Conservation (phyloP, 2,329 filamentous ascomycete species). For the Fusarium sp. region DNA sequence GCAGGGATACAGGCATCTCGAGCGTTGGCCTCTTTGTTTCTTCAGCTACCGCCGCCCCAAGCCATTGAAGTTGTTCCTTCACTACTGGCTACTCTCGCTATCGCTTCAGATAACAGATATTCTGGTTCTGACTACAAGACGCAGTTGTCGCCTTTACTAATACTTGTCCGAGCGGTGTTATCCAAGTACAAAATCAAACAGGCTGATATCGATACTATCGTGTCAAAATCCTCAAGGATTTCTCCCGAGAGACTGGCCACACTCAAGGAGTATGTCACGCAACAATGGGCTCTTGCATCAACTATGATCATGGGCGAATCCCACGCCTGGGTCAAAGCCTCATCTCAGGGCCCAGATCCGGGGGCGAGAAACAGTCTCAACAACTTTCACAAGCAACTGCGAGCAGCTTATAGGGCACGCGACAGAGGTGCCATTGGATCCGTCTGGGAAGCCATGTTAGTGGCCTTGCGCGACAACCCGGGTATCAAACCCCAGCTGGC, state of each 20-base stretch:
- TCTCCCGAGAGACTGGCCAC: constrained; percentile 28
- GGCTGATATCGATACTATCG: constrained; percentile 30
- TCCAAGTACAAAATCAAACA: constrained; percentile 24
- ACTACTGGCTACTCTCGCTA: constrained; percentile 47
- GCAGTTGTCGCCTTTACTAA: constrained; percentile 45
- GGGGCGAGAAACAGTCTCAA: neutral
- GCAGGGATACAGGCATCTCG: constrained; percentile 12
- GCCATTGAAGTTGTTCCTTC: constrained; percentile 43
- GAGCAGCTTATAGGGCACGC: constrained; percentile 43
- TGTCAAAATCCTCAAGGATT: constrained; percentile 28
- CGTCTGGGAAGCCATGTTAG: constrained; percentile 49
- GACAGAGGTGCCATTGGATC: constrained; percentile 44
- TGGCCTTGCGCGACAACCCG: constrained; percentile 37
- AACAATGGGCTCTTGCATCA: constrained; percentile 43
- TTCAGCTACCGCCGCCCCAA: constrained; percentile 42
- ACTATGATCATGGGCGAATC: constrained; percentile 39
- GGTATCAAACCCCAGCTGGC: constrained; percentile 44
- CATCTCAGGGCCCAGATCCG: neutral
- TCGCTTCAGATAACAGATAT: constrained; percentile 44
- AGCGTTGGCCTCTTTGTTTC: constrained; percentile 46
- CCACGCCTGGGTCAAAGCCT: constrained; percentile 33
- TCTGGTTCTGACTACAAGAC: constrained; percentile 11
- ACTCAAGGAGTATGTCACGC: constrained; percentile 41
- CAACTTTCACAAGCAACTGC: constrained; percentile 45
- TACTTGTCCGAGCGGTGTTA: constrained; percentile 40